Conservation (phyloP, 441 rosid genomes). For the Croton setiger region DNA sequence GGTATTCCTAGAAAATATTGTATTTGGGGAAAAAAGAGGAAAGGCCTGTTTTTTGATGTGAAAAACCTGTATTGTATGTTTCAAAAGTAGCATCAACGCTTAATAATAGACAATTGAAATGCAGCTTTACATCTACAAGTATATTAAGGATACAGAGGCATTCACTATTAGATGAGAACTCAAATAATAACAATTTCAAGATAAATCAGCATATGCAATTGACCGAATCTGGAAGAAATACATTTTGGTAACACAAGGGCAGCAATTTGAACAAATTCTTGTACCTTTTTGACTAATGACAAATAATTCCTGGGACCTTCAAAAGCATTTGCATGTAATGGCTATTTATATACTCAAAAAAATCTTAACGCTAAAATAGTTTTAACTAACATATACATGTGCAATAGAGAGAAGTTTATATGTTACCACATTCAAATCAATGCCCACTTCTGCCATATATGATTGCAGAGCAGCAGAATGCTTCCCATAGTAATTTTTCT, state of each 20-base stretch:
- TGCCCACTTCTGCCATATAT: slow-evolving; percentile 65
- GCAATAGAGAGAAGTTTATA: slow-evolving; percentile 17
- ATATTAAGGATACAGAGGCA: not conserved
- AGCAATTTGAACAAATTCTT: not conserved
- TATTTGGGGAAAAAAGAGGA: no score
- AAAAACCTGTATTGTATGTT: no score
- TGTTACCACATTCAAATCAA: slow-evolving; percentile 79
- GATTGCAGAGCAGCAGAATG: slow-evolving; percentile 63
- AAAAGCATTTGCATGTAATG: no score
- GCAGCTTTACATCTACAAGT: not conserved
- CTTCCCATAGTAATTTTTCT: slow-evolving; percentile 62
- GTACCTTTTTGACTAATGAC: not conserved
- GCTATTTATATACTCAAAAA: no score
- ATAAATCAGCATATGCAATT: not conserved
- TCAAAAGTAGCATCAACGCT: no score
- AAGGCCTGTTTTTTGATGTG: no score
- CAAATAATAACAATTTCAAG: not conserved
- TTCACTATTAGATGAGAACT: not conserved
- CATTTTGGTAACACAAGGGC: not conserved
- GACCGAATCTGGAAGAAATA: not conserved
- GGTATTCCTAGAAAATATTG: no score
- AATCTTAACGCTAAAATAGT: no score
- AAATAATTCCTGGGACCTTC: not conserved
- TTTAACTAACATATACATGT: no score
- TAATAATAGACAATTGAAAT: not conserved